Evolutionary conservation across 148 eudicot species (phyloP).

Genomic region (Silene uniflora): DNA sequence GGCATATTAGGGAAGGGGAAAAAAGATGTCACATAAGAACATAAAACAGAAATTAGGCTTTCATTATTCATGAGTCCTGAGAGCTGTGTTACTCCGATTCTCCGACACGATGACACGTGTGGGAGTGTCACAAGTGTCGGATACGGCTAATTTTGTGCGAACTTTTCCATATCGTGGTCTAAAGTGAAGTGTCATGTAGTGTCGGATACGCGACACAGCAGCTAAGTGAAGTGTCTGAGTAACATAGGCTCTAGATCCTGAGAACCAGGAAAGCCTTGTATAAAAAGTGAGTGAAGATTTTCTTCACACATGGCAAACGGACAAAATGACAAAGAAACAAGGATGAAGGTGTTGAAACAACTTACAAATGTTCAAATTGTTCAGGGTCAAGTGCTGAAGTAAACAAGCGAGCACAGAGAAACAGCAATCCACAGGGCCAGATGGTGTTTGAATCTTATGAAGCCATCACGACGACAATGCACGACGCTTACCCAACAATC

Average conservation of each 20-base stretch:
- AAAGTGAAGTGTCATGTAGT: not conserved
- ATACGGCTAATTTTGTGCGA: too few relatives aligned
- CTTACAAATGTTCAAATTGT: slow-evolving; percentile 18
- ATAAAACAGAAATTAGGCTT: not conserved
- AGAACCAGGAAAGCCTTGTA: not conserved
- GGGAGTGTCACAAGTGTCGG: too few relatives aligned
- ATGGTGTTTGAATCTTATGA: slow-evolving; percentile 13
- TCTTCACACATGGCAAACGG: not conserved
- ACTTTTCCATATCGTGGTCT: too few relatives aligned
- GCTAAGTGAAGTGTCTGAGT: not conserved
- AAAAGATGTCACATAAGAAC: not conserved
- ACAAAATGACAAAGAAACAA: not conserved
- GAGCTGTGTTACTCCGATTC: too few relatives aligned
- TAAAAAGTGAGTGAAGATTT: not conserved
- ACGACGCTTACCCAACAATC: slow-evolving; percentile 25
- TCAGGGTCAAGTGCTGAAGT: slow-evolving; percentile 56
- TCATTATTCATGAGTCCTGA: too few relatives aligned
- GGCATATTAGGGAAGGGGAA: not conserved
- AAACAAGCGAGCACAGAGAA: slow-evolving; percentile 31
- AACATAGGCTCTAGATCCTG: too few relatives aligned
- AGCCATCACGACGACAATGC: slow-evolving; percentile 8
- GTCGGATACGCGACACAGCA: too few relatives aligned
- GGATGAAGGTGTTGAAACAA: not conserved
- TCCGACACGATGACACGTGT: too few relatives aligned
- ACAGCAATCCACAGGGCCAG: slow-evolving; percentile 29